phyloP scores from a whole-genome alignment of 2,329 filamentous ascomycete species.

The Alternaria solani region DNA sequence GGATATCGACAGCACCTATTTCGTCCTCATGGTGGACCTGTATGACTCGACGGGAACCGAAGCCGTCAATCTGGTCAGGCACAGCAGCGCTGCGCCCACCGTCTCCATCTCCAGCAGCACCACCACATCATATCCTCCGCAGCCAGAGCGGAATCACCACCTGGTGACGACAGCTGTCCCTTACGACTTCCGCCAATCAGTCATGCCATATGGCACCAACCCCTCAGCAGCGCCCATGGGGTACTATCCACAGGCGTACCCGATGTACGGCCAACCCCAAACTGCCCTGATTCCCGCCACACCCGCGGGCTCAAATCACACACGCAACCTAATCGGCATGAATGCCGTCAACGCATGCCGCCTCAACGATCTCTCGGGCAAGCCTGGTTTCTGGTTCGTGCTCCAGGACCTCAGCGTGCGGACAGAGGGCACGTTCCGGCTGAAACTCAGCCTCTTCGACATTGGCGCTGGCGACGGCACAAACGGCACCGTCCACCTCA shows the following conservation, averaged over 20 bases:
- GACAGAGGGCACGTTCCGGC: slow-evolving; percentile 86
- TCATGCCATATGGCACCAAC: neutral
- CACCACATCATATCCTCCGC: slow-evolving; percentile 73
- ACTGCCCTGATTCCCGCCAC: slow-evolving; percentile 30
- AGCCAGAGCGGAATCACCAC: neutral
- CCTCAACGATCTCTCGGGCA: slow-evolving; percentile 78
- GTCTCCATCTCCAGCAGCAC: slow-evolving; percentile 81
- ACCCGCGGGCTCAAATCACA: slow-evolving; percentile 71
- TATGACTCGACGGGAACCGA: slow-evolving; percentile 68
- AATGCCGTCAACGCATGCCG: slow-evolving; percentile 87
- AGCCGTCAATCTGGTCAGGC: slow-evolving; percentile 74
- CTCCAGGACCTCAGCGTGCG: slow-evolving; percentile 93
- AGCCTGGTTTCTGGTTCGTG: slow-evolving; percentile 95
- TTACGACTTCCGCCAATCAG: slow-evolving; percentile 54
- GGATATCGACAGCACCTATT: slow-evolving; percentile 73
- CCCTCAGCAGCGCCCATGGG: neutral
- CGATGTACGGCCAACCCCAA: neutral
- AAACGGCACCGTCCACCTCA: slow-evolving; percentile 61
- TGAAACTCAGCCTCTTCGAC: slow-evolving; percentile 83
- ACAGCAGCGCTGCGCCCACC: slow-evolving; percentile 69
- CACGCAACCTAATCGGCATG: slow-evolving; percentile 92
- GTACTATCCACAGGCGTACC: neutral
- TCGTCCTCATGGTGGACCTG: slow-evolving; percentile 73
- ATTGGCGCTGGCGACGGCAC: slow-evolving; percentile 67
- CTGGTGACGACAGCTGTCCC: neutral